Evolutionary conservation across 176 grass and related monocot genomes (phyloP).

Genomic region (Pontederia crassipes): DNA sequence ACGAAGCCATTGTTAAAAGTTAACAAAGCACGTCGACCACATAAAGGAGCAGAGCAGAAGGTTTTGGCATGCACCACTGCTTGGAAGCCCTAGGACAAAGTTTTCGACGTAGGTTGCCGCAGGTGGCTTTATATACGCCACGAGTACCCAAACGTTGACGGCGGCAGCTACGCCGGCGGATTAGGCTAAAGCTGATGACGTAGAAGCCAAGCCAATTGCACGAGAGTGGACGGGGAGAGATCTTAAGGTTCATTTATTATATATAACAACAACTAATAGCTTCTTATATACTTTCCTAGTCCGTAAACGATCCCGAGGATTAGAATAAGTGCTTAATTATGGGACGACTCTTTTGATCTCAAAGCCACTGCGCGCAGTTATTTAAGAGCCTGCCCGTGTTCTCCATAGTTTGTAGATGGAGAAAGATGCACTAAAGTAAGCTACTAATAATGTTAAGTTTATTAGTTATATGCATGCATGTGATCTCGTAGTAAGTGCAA

Average conservation of each 20-base stretch:
- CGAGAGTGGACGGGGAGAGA: slow-evolving; percentile 22
- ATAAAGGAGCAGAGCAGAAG: slow-evolving; percentile 24
- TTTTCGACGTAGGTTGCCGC: slow-evolving; percentile 1
- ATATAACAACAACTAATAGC: slow-evolving; percentile 7
- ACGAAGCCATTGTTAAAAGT: slow-evolving; percentile 10
- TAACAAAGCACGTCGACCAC: slow-evolving; percentile 23
- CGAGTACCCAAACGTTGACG: slow-evolving; percentile 54
- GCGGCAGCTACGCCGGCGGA: slow-evolving; percentile 81
- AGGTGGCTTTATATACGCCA: slow-evolving; percentile 2
- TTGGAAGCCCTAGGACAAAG: neutral
- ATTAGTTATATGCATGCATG: too few species aligned
- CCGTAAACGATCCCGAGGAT: slow-evolving; percentile 87
- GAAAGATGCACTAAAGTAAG: neutral
- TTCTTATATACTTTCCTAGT: slow-evolving; percentile 47
- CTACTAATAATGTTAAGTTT: too few species aligned
- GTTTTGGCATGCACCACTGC: neutral
- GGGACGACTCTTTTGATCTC: slow-evolving; percentile 24
- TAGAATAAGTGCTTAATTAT: slow-evolving; percentile 21
- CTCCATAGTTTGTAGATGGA: slow-evolving; percentile 4
- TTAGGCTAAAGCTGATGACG: slow-evolving; percentile 57
- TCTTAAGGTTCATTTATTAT: slow-evolving; percentile 10
- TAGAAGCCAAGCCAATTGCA: slow-evolving; percentile 62
- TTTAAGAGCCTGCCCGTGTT: slow-evolving; percentile 4
- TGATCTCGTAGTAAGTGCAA: too few species aligned
- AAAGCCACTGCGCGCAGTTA: slow-evolving; percentile 20